Evolutionary conservation across 139 green algal genomes (phyloP).

Genomic region (Raphidocelis subcapitata): DNA sequence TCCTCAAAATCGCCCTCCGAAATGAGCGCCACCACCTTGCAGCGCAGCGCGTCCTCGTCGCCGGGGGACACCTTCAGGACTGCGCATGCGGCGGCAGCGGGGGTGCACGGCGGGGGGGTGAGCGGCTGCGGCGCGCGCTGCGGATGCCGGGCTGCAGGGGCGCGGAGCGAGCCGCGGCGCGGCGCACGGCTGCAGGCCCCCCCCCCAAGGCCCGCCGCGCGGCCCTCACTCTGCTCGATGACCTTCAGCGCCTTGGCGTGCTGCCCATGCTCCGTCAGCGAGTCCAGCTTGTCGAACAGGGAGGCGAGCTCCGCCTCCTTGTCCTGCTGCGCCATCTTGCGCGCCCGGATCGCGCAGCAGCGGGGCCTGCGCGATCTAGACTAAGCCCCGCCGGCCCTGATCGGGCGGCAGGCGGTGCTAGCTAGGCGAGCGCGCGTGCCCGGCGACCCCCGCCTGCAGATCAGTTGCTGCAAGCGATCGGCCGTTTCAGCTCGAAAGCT

Average conservation of each 20-base stretch:
- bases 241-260: constrained; percentile 64
- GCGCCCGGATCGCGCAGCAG: too few relatives aligned
- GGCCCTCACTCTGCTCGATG: constrained; percentile 67
- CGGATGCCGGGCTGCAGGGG: neutral
- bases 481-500: too few relatives aligned
- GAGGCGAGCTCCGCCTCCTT: constrained; percentile 34
- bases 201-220: too few relatives aligned
- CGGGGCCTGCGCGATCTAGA: too few relatives aligned
- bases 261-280: constrained; percentile 48
- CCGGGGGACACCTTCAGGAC: constrained; percentile 63
- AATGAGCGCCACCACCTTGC: constrained; percentile 67
- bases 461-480: too few relatives aligned
- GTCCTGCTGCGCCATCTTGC: too few relatives aligned
- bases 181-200: too few relatives aligned
- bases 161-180: neutral
- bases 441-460: too few relatives aligned
- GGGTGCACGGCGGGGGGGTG: neutral
- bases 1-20: constrained; percentile 59
- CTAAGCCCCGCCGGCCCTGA: too few relatives aligned
- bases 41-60: constrained; percentile 68
- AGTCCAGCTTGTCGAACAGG: constrained; percentile 56
- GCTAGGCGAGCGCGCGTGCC: too few relatives aligned
- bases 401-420: too few relatives aligned
- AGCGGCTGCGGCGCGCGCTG: neutral
- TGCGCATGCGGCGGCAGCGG: constrained; percentile 36